Conservation (phyloP, 2,329 filamentous ascomycete genomes). For the Fusarium sp. region DNA sequence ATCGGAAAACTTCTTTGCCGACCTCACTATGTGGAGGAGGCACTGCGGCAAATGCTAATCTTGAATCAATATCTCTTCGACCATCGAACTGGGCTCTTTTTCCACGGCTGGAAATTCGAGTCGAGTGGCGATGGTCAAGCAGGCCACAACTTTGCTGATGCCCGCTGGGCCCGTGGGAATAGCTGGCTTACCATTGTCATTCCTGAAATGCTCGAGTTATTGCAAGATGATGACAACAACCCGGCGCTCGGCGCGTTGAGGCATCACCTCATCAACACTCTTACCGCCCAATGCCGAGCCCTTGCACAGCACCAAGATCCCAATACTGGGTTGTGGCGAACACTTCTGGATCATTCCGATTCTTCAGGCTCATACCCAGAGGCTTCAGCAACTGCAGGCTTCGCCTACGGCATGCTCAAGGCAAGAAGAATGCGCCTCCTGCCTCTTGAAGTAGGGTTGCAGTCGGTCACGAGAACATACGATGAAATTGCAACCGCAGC, state of each 20-base stretch:
- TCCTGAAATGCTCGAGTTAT: slow-evolving; percentile 84
- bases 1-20: slow-evolving; percentile 80
- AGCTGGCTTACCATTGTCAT: slow-evolving; percentile 88
- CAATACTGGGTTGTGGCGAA: slow-evolving; percentile 78
- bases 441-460: slow-evolving; percentile 67
- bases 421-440: slow-evolving; percentile 51
- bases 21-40: slow-evolving; percentile 83
- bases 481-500: slow-evolving; percentile 75
- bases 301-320: slow-evolving; percentile 72
- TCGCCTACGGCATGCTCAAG: slow-evolving; percentile 86
- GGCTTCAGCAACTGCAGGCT: slow-evolving; percentile 84
- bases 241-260: slow-evolving; percentile 64
- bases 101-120: slow-evolving; percentile 87
- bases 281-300: slow-evolving; percentile 79
- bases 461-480: slow-evolving; percentile 77
- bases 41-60: slow-evolving; percentile 82
- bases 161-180: slow-evolving; percentile 74
- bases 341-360: slow-evolving; percentile 78
- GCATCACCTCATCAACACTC: slow-evolving; percentile 70
- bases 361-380: slow-evolving; percentile 81
- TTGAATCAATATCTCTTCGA: slow-evolving; percentile 87
- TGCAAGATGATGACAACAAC: slow-evolving; percentile 70
- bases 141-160: slow-evolving; percentile 74
- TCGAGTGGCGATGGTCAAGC: slow-evolving; percentile 56
- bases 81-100: slow-evolving; percentile 79